Conservation (phyloP, 176 grass and related monocot species). For the Calamus simplicifolius region DNA sequence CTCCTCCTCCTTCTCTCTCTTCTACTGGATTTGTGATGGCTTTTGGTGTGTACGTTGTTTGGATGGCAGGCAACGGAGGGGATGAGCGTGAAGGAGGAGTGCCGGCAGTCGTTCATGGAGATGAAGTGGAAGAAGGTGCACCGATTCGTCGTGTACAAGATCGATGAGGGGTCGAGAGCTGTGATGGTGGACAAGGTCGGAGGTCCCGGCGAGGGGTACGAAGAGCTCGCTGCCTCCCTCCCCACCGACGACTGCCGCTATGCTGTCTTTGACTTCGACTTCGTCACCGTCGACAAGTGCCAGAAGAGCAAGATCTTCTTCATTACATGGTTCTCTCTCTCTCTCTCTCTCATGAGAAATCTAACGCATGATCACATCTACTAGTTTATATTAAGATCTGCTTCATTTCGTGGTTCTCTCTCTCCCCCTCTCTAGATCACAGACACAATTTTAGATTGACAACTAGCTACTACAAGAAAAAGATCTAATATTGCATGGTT, state of each 20-base stretch:
- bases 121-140: slow-evolving; percentile 96
- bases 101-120: slow-evolving; percentile 81
- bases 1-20: too few relatives aligned
- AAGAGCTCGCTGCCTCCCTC: slow-evolving; percentile 71
- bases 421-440: too few relatives aligned
- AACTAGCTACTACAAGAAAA: too few relatives aligned
- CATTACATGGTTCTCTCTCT: slow-evolving; percentile 57
- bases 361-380: too few relatives aligned
- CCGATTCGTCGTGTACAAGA: slow-evolving; percentile 95
- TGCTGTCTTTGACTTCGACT: slow-evolving; percentile 97
- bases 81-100: slow-evolving; percentile 87
- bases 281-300: slow-evolving; percentile 91
- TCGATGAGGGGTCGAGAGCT: slow-evolving; percentile 80
- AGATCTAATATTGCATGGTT: too few relatives aligned
- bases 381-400: too few relatives aligned
- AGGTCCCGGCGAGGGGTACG: slow-evolving; percentile 69
- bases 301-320: slow-evolving; percentile 99
- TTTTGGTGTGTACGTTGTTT: background rate
- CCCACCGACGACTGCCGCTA: slow-evolving; percentile 92
- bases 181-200: slow-evolving; percentile 88
- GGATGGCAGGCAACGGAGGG: slow-evolving; percentile 66
- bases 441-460: too few relatives aligned
- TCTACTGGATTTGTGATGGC: background rate
- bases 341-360: too few relatives aligned
- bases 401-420: too few relatives aligned